Base-by-base conservation (phyloP, 768 basidiomycete species). In the Boletus speciosus region DNA sequence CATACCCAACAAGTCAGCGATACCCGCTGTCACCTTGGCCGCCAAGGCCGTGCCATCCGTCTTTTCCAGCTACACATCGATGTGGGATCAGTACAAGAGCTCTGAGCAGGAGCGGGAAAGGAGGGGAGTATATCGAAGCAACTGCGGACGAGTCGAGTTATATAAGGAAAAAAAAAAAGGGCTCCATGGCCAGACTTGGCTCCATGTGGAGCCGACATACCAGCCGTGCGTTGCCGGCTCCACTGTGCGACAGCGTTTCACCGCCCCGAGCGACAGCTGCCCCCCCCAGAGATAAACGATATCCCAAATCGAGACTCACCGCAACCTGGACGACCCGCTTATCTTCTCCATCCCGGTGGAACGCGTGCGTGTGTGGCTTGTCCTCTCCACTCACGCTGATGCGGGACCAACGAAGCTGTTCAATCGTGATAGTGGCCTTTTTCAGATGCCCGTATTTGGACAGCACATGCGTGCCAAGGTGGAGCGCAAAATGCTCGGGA, bases 301-400 rank as follows among this genome's bases (percentile, higher is more conserved):
- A 34, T 19, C 31, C 53, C 43, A 44, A 63, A 61, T 44, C 2
- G 21, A 58, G 51, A n/a, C 73, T 50, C 47, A 86, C 82, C 69
- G 81, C 78, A 14, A 78, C 83, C 19, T 81, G 80, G 6, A 85
- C 78, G 32, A 86, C 66, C 5, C 84, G 78, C 76, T 90, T 96
- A 67, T 98, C 95, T 4, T 94, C 91, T 2, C 95, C 96, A 61
- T 98, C 92, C 23, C 95, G 78, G 52, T 80, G 76, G 71, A 96
- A 98, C 15, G 92, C 82, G 67, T 95, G 91, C 7, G 81, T 68
- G 68, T 98, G 94, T 2, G 75, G 75, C 56, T 76, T 53, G 4
- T 67, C 58, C 44, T 75, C 67, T 34, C 73, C 73, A 39, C 73
- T 68, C 35, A 88, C 76, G 4, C 74, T 69, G 55, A 97, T 88